Evolutionary conservation across 2,329 filamentous ascomycete genomes (phyloP).

Genomic region (Calonectria honghensis): DNA sequence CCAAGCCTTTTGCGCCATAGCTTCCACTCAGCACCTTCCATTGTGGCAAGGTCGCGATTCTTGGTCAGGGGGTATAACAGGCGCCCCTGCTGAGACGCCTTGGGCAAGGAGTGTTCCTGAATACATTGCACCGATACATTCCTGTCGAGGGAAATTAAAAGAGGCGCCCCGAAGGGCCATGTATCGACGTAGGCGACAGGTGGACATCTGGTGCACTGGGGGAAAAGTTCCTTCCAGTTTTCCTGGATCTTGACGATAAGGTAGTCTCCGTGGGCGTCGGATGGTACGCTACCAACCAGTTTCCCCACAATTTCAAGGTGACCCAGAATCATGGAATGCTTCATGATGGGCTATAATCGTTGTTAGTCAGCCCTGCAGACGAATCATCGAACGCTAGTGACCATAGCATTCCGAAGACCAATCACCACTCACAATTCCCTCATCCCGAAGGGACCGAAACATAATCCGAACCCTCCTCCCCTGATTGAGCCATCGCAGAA

Average conservation of each 20-base stretch:
- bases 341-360: constrained; percentile 42
- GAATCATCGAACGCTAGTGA: no score
- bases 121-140: constrained; percentile 50
- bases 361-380: background rate
- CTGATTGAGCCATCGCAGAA: background rate
- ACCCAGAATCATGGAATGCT: constrained; percentile 48
- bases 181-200: constrained; percentile 55
- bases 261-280: constrained; percentile 46
- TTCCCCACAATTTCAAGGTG: constrained; percentile 44
- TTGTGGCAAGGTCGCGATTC: constrained; percentile 57
- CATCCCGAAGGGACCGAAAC: constrained; percentile 10
- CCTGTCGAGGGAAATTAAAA: constrained; percentile 46
- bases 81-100: constrained; percentile 55
- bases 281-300: constrained; percentile 37
- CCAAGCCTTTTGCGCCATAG: constrained; percentile 59
- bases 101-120: constrained; percentile 47
- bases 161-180: constrained; percentile 53
- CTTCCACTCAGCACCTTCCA: constrained; percentile 56
- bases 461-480: constrained; percentile 4
- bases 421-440: background rate
- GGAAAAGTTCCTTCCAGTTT: constrained; percentile 47
- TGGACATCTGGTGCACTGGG: constrained; percentile 50
- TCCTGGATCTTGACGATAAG: constrained; percentile 42
- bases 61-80: constrained; percentile 56
- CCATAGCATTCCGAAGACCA: no score